Base-by-base conservation (phyloP, 2,329 filamentous ascomycete genomes). In the Fusarium foetens region DNA sequence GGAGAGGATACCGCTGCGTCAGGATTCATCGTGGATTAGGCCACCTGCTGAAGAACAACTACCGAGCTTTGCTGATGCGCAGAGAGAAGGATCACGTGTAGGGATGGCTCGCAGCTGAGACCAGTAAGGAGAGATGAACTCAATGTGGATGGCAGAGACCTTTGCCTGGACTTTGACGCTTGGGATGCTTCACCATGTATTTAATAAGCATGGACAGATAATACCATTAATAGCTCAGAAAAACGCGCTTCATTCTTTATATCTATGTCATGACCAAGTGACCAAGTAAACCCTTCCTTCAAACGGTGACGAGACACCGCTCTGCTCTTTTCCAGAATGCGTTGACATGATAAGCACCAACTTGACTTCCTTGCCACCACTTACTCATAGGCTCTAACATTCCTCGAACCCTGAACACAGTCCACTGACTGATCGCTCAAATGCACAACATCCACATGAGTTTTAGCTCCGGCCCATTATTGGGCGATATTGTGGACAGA, bases 241-340 rank as follows among this genome's bases (percentile, higher is more conserved):
- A 36, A 3, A 36, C 35, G 6, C 6, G 14, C n/a, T 39, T n/a
- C 21, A 25, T 33, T n/a, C 1, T 41, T 21, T 55, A n/a, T 8
- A 2, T 17, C 8, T 27, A 16, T 23, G 0, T 12, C 3, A 7
- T 43, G 11, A 4, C 29, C 73, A 73, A 1, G 59, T 72, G 0
- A 79, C 70, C 5, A 79, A 58, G 42, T 77, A 82, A 1, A 81
- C 75, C 0, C 76, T 70, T 2, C 80, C 81, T 49, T 82, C 81
- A 57, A 78, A 81, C 0, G 80, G 74, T 2, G 68, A 66, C 27
- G 82, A 51, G 0, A 54, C 46, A 5, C 71, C 66, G 17, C 0
- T 1, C 4, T 62, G 54, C 1, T 66, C 66, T 10, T 78, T 77
- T 27, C 68, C 71, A 1, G 60, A 11, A 27, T 78, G 75, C 1